These are phyloP conservation scores for Amanita exitialis DNA, from an alignment of 768 basidiomycete genomes.

Conservation along the genomic window DNA sequence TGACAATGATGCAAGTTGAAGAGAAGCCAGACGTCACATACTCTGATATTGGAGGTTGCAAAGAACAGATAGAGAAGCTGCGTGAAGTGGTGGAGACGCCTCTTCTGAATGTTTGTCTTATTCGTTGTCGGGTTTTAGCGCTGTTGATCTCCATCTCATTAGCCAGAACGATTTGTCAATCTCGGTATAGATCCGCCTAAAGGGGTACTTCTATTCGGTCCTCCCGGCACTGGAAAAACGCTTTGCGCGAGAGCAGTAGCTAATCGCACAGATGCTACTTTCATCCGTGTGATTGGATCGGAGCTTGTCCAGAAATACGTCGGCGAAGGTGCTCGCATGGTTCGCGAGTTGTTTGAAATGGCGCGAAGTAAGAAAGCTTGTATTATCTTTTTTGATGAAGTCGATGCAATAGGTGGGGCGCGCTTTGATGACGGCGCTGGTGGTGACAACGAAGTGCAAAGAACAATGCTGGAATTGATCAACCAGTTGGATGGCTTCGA, in stretches of 20 bases:
- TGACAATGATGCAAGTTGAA: constrained; percentile 99
- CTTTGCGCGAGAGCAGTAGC: constrained; percentile 97
- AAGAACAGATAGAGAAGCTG: constrained; percentile 98
- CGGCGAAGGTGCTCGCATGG: constrained; percentile 98
- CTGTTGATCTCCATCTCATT: constrained; percentile 12
- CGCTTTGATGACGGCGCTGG: constrained; percentile 98
- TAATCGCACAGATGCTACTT: constrained; percentile 96
- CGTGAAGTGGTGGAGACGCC: constrained; percentile 98
- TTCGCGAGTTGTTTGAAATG: constrained; percentile 98
- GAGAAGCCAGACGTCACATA: constrained; percentile 98
- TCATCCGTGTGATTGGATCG: constrained; percentile 98
- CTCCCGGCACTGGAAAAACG: constrained; percentile 97
- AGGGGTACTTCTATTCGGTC: constrained; percentile 92
- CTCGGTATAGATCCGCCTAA: constrained; percentile 99
- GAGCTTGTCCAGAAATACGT: constrained; percentile 99
- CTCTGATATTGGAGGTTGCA: constrained; percentile 96
- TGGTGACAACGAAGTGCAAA: constrained; percentile 97
- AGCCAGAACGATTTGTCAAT: constrained; percentile 99
- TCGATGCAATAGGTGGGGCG: constrained; percentile 97
- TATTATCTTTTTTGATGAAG: constrained; percentile 99
- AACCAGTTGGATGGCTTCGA: constrained; percentile 99
- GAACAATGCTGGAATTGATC: constrained; percentile 98
- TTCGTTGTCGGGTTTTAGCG: not conserved
- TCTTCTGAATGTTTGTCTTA: constrained; percentile 67
- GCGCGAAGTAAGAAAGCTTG: constrained; percentile 97